Evolutionary conservation across 2,329 filamentous ascomycete genomes (phyloP), one percentile per base, ranked within the genome.

Genomic region (Phoma herbarum): DNA sequence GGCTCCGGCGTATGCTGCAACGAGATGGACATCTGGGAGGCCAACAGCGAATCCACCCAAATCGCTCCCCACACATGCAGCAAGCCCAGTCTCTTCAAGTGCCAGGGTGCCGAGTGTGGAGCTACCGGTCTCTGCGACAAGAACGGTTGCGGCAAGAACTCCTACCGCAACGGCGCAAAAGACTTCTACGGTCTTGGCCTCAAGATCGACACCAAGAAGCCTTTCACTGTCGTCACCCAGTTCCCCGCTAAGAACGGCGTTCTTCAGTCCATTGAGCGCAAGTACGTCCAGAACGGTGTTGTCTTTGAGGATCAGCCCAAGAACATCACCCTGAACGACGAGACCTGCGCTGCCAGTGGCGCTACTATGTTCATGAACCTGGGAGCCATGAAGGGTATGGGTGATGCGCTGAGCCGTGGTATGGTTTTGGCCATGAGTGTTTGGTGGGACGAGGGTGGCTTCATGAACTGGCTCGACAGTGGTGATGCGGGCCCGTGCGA

Each of bases 151-250:
- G 68, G 65, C 22, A 72, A 72, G 44, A 77, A 77, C 64, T 71
- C 75, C 4, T 77, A 76, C 61, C 60, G 60, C 28, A 53, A 56
- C 18, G 62, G 58, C 11, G 70, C 64, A 25, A 69, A 68, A 50
- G 51, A 62, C 41, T 75, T 65, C 63, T 77, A 77, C 46, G 70
- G 68, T 10, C 62, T 54, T 12, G 57, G 62, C 26, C 60, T 68
- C 25, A 87, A 79, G 49, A 78, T 90, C 65, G 84, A 89, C 72
- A 88, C 86, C 53, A 83, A 75, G 62, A 79, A 81, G 71, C 84
- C 85, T 67, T 75, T 90, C 66, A 90, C 87, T 9, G 86, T 90
- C 23, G 85, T 90, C 57, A 90, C 88, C 10, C 87, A 90, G 75
- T 90, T 90, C 79, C 76, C 86, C 65, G 85, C 84, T 52, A 85